Base-by-base conservation (phyloP, 2,329 filamentous ascomycete species). In the Cercospora canescens region DNA sequence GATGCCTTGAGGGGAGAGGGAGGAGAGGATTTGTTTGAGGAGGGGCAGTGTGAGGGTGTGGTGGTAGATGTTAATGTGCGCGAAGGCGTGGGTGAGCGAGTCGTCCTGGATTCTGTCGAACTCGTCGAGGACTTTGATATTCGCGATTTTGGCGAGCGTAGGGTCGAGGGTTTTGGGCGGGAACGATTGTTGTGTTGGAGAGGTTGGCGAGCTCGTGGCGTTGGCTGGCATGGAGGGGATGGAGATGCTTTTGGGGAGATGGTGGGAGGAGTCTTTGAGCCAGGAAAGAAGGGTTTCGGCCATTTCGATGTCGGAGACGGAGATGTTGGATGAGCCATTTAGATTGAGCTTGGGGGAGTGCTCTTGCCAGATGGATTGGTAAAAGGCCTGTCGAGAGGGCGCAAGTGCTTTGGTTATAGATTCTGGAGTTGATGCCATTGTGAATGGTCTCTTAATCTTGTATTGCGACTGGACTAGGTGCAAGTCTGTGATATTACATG, bases 71-170 rank as follows among this genome's bases (percentile, higher is more conserved):
- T 48, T 35, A 3, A 67, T 62, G n/a, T 67, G 63, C 14, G 65
- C 58, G 35, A 67, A 62, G 12, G 65, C 65, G 41, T 67, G 65
- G 9, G 65, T 67, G 52, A 64, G 39, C 9, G 39, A 52, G 28
- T 62, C 57, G 37, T 62, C 65, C 8, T 41, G 41, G 4, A 52
- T 12, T 26, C n/a, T 1, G 14, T 32, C 16, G 39, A 50, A 1
- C 1, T 32, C 28, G n/a, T 26, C 28, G 54, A 64, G 50, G n/a
- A 62, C 18, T 5, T 35, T 34, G 28, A 63, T 63, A 26, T 63
- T 63, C 18, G 61, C 35, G 52, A 57, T 58, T 48, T 50, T 57
- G 48, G 50, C 50, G 26, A 65, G 59, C 1, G 45, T 56, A 1
- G 59, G 45, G 12, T 56, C 48, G 18, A 65, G 52, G 52, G 32